These are phyloP conservation scores for Rauvolfia tetraphylla DNA, from an alignment of 257 asterid species.

Conservation along the genomic window DNA sequence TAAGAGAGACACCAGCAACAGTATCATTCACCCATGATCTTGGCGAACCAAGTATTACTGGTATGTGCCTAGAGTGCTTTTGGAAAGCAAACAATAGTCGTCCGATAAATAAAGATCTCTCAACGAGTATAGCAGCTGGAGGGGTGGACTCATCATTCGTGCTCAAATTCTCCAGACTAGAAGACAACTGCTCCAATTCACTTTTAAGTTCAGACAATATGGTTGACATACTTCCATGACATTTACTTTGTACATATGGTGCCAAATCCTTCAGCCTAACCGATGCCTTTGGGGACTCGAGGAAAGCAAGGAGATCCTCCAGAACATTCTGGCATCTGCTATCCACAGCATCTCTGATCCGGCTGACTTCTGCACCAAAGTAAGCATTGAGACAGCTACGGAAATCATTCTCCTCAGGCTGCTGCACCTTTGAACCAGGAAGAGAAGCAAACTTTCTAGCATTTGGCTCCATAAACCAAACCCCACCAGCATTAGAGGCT, in stretches of 20 bases:
- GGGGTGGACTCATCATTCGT: constrained; percentile 39
- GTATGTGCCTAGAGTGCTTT: constrained; percentile 86
- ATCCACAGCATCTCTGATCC: constrained; percentile 86
- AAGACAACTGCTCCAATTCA: constrained; percentile 63
- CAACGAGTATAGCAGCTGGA: constrained; percentile 66
- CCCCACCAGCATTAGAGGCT: constrained; percentile 63
- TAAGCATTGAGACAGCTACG: constrained; percentile 67
- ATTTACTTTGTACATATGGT: constrained; percentile 74
- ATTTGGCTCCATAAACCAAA: constrained; percentile 85
- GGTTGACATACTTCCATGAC: constrained; percentile 65
- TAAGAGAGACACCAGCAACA: constrained; percentile 31
- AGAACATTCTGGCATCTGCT: constrained; percentile 72
- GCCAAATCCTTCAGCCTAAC: constrained; percentile 78
- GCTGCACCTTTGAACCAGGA: constrained; percentile 52
- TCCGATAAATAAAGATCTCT: constrained; percentile 84
- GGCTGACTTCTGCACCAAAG: constrained; percentile 88
- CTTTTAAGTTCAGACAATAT: constrained; percentile 58
- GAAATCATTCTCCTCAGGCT: constrained; percentile 68
- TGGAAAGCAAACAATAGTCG: constrained; percentile 91
- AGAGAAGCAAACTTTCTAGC: constrained; percentile 45
- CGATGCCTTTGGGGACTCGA: constrained; percentile 87
- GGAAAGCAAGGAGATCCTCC: constrained; percentile 76
- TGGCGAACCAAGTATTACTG: constrained; percentile 91
- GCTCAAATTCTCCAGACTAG: constrained; percentile 45
- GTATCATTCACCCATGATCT: constrained; percentile 79